Conservation (phyloP, 345 rosid genomes). For the Populus deltoides region DNA sequence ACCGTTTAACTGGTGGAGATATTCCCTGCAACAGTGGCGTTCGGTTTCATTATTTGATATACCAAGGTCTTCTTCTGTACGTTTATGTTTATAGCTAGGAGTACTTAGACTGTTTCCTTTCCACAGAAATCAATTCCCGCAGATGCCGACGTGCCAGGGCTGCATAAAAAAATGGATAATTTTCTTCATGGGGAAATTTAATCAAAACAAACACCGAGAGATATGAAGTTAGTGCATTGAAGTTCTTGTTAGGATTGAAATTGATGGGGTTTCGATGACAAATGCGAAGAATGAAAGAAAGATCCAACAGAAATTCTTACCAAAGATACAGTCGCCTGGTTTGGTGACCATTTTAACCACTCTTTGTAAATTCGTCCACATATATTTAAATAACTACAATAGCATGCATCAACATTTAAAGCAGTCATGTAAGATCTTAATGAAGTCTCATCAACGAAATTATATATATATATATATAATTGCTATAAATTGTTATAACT, state of each 20-base stretch:
- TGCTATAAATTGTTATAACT: too few species aligned
- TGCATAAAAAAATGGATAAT: neutral
- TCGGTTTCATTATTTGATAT: neutral
- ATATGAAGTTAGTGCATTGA: neutral
- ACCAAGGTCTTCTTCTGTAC: neutral
- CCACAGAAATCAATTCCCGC: neutral
- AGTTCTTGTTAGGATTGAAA: slow-evolving; percentile 56
- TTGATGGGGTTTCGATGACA: slow-evolving; percentile 24
- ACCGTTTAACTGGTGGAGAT: too few species aligned
- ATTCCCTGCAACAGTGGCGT: neutral
- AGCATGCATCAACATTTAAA: neutral
- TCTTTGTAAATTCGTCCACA: slow-evolving; percentile 15
- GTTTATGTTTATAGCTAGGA: neutral
- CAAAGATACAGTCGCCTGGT: slow-evolving; percentile 40
- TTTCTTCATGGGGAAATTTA: neutral
- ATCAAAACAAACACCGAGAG: neutral
- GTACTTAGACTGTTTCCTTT: neutral
- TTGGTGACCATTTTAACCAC: slow-evolving; percentile 70
- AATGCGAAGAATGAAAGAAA: slow-evolving; percentile 1
- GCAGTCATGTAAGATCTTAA: neutral
- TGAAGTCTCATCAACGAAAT: neutral
- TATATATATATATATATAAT: too few species aligned
- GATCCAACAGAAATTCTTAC: slow-evolving; percentile 28
- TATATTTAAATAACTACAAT: neutral
- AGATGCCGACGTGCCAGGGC: too few species aligned